phyloP scores from a whole-genome alignment of 164 flowering plant genomes.

The Hamamelis virginiana region DNA sequence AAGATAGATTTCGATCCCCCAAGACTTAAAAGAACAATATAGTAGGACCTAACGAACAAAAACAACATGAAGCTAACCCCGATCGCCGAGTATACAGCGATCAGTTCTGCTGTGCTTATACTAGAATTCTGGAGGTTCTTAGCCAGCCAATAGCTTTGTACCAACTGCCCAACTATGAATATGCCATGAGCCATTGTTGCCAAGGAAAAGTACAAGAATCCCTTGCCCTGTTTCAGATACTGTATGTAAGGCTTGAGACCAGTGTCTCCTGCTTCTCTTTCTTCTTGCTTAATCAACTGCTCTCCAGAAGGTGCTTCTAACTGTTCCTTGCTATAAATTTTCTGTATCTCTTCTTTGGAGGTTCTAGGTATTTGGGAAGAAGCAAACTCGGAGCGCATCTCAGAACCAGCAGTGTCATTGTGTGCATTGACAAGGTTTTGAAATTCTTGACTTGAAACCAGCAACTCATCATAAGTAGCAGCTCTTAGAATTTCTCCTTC shows the following conservation, averaged over 20 bases:
- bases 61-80: constrained; percentile 24
- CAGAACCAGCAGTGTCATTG: constrained; percentile 52
- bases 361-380: constrained; percentile 17
- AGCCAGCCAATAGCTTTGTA: constrained; percentile 79
- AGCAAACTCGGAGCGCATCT: constrained; percentile 27
- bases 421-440: constrained; percentile 74
- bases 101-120: constrained; percentile 35
- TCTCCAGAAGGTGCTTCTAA: constrained; percentile 32
- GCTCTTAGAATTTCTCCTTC: constrained; percentile 51
- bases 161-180: constrained; percentile 50
- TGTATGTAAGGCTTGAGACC: constrained; percentile 72
- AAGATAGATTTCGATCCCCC: constrained; percentile 31
- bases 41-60: constrained; percentile 26
- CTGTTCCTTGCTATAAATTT: constrained; percentile 19
- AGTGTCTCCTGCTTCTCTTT: constrained; percentile 54
- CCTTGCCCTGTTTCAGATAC: constrained; percentile 62
- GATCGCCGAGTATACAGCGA: constrained; percentile 49
- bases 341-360: constrained; percentile 36
- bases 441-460: constrained; percentile 54
- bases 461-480: constrained; percentile 48
- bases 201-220: constrained; percentile 48
- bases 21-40: constrained; percentile 23
- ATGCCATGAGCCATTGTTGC: constrained; percentile 33
- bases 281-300: constrained; percentile 71
- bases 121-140: constrained; percentile 46